Base-by-base conservation (phyloP, 2,329 filamentous ascomycete species). In the Cladosporium colombiae region DNA sequence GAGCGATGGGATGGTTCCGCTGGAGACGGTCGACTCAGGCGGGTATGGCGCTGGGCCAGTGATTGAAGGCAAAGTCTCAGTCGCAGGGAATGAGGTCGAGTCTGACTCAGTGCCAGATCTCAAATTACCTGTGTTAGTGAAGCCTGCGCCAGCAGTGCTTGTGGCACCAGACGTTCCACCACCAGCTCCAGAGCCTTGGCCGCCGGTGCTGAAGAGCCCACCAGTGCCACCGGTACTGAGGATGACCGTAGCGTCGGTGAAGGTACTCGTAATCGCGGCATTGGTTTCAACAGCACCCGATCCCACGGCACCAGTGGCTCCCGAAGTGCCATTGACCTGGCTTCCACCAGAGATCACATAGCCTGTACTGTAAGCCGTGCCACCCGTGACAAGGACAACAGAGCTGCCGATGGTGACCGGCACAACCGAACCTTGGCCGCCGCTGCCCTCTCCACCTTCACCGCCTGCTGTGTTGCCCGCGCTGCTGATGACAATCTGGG, bases 281-380 rank as follows among this genome's bases (percentile, higher is more conserved):
- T 10, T 37, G 11, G 62, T 53, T 27, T 35, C 33, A 8, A 64
- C 64, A 13, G 16, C 62, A 5, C 72, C 71, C 13, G 70, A 71
- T n/a, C 60, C 63, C 14, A 68, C 62, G 49, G 58, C 68, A 33
- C 68, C 68, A 5, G 71, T 70, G 31, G 25, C 53, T 13, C 29
- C 37, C 5, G 63, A 59, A 31, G 52, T 44, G 40, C 44, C 58
- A 23, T 37, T 58, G 50, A 35, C 23, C 16, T 46, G 46, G 29
- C 23, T 29, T 23, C 29, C 66, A 52, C 27, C 29, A n/a, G 64
- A 66, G 25, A 57, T 49, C n/a, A 58, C 58, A 21, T 25, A 50
- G 33, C 67, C 68, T 0, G 66, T 65, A 66, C 70, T 72, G 64
- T 27, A 70, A 6, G 71, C 70, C 5, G 69, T 74, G 18, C 66